These are phyloP conservation scores for Kuraishia piskuri DNA, from an alignment of 805 yeast genomes.

Conservation along the genomic window DNA sequence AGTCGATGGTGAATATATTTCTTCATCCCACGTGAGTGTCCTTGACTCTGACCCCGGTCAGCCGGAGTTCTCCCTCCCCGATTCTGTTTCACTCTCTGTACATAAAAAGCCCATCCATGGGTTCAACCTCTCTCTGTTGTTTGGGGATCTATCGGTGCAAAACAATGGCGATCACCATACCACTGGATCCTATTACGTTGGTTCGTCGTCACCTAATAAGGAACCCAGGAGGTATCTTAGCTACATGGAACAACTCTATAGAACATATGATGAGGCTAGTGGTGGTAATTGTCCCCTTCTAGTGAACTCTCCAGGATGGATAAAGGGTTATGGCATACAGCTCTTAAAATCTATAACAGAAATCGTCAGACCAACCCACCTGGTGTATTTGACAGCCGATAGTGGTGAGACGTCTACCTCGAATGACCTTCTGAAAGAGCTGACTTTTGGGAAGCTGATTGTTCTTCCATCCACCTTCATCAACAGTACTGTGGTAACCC, in stretches of 20 bases:
- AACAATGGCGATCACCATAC: conserved; percentile 23
- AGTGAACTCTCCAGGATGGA: conserved; percentile 86
- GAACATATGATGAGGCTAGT: conserved; percentile 10
- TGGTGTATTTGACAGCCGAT: conserved; percentile 40
- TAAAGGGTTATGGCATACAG: conserved; percentile 76
- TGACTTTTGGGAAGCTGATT: conserved; percentile 14
- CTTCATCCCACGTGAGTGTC: conserved; percentile 29
- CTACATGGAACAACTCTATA: conserved; percentile 32
- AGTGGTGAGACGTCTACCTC: background rate
- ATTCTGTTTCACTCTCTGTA: conserved; percentile 48
- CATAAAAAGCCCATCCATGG: conserved; percentile 29
- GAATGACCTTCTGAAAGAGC: conserved; percentile 19
- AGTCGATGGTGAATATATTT: conserved; percentile 7
- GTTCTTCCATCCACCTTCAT: conserved; percentile 27
- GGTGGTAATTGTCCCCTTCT: conserved; percentile 33
- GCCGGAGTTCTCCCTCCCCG: conserved; percentile 69
- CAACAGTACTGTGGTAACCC: conserved; percentile 12
- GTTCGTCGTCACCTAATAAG: conserved; percentile 61
- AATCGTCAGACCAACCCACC: conserved; percentile 41
- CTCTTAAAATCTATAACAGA: conserved; percentile 42
- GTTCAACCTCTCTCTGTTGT: conserved; percentile 16
- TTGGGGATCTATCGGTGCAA: conserved; percentile 10
- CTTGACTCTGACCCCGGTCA: conserved; percentile 89
- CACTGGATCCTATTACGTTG: conserved; percentile 33
- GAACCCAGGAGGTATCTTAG: conserved; percentile 49